Conservation (phyloP, 495 filamentous ascomycete species). For the Amorphotheca resinae region DNA sequence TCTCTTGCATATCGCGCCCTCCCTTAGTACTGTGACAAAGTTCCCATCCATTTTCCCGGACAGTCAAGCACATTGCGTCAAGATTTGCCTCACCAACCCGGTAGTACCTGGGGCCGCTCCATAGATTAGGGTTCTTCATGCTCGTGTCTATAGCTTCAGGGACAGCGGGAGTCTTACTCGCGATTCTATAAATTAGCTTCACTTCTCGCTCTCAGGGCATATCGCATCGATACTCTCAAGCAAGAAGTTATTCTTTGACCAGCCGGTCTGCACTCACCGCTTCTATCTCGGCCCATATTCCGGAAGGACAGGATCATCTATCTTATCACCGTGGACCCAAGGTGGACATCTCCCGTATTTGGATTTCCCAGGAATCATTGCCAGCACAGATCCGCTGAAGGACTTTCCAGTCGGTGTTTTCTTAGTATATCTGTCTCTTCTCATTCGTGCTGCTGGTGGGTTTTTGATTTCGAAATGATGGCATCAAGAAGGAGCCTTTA, state of each 20-base stretch:
- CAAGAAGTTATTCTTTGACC: background rate
- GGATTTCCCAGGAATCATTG: slow-evolving; percentile 3
- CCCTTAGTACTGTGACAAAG: no score
- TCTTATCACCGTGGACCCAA: slow-evolving; percentile 3
- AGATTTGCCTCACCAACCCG: no score
- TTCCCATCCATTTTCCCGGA: no score
- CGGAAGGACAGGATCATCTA: slow-evolving; percentile 10
- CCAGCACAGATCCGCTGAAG: slow-evolving; percentile 2
- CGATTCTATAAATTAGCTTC: slow-evolving; percentile 14
- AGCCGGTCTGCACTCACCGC: slow-evolving; percentile 9
- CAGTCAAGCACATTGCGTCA: no score
- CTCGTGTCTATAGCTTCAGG: slow-evolving; percentile 4
- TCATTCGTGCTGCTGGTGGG: slow-evolving; percentile 9
- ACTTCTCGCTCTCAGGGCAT: slow-evolving; percentile 8
- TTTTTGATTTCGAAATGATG: slow-evolving; percentile 17
- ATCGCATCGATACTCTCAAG: slow-evolving; percentile 3
- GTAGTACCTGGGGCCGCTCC: no score
- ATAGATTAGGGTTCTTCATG: background rate
- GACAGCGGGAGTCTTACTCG: slow-evolving; percentile 5
- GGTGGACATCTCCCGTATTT: slow-evolving; percentile 3
- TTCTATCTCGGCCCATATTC: slow-evolving; percentile 4
- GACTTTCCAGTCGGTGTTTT: slow-evolving; percentile 10
- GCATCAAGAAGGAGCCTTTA: slow-evolving; percentile 18
- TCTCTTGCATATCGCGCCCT: no score
- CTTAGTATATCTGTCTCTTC: slow-evolving; percentile 15